Evolutionary conservation across 139 green algal species (phyloP).

Genomic region (Auxenochlorella protothecoides): DNA sequence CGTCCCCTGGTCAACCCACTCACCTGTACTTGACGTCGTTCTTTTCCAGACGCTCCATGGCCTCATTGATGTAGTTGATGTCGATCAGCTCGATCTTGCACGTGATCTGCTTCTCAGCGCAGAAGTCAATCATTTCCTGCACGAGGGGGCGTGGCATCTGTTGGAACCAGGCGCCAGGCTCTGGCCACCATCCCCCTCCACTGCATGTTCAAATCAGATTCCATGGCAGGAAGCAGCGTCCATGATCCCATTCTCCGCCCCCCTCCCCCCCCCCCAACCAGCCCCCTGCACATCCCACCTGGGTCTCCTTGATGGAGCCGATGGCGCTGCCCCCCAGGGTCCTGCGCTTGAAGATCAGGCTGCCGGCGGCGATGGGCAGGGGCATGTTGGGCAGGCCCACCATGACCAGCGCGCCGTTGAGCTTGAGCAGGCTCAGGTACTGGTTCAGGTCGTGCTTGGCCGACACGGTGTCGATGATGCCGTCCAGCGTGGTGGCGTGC

Average conservation of each 20-base stretch:
- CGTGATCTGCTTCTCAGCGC: conserved; percentile 46
- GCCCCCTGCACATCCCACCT: conserved; percentile 40
- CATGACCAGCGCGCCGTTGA: conserved; percentile 38
- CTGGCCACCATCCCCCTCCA: not conserved
- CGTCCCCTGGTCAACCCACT: not conserved
- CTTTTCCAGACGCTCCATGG: conserved; percentile 38
- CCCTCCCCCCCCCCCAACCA: conserved; percentile 5
- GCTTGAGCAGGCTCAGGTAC: conserved; percentile 23
- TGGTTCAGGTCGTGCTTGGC: conserved; percentile 46
- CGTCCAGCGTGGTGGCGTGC: conserved; percentile 42
- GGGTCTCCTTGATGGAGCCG: conserved; percentile 63
- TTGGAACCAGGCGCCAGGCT: not conserved
- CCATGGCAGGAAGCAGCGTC: not conserved
- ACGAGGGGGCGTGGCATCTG: not conserved
- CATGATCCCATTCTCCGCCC: not conserved
- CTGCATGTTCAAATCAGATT: not conserved
- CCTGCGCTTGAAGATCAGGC: conserved; percentile 15
- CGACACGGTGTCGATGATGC: conserved; percentile 79
- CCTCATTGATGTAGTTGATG: conserved; percentile 44
- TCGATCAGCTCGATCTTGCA: conserved; percentile 28
- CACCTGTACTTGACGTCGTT: conserved; percentile 15
- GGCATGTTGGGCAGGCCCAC: conserved; percentile 34
- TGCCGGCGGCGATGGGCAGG: conserved; percentile 5
- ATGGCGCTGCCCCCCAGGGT: conserved; percentile 41
- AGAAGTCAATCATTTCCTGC: conserved; percentile 70